Percentiles rank a stretch among this genome's conserved stretches.
Conservation (phyloP, 805 yeast species). For the Starmerella floricola region DNA sequence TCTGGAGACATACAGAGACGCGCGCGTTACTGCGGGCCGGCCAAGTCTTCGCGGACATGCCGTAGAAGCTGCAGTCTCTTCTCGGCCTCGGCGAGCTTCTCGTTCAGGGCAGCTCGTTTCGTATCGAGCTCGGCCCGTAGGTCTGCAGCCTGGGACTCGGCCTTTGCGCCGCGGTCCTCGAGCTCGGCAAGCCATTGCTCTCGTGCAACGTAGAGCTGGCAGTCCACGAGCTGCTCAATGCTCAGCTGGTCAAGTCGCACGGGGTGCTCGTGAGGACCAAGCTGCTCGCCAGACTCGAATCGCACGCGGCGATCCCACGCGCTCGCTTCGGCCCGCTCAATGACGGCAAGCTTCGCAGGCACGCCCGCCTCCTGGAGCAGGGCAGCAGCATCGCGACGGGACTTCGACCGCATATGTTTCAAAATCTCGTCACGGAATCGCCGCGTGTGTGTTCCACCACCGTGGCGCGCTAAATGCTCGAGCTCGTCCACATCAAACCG, state of each 20-base stretch:
- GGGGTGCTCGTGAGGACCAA: slow-evolving; percentile 7
- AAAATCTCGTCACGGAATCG: slow-evolving; percentile 1
- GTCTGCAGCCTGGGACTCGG: not conserved
- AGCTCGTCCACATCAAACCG: slow-evolving; percentile 1
- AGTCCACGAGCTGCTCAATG: slow-evolving; percentile 8
- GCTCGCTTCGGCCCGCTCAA: slow-evolving; percentile 5
- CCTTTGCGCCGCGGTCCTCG: not conserved
- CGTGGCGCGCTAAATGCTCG: slow-evolving; percentile 2
- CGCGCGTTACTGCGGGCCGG: too few species aligned
- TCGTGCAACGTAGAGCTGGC: slow-evolving; percentile 8
- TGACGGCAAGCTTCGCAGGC: slow-evolving; percentile 3
- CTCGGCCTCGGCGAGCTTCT: not conserved
- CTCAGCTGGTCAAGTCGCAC: slow-evolving; percentile 4
- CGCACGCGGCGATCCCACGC: slow-evolving; percentile 6
- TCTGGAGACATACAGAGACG: too few species aligned
- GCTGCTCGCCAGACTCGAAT: not conserved
- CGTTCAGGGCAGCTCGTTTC: not conserved
- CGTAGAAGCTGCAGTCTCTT: not conserved
- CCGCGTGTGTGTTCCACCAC: not conserved
- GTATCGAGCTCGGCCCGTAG: not conserved
- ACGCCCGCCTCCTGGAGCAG: slow-evolving; percentile 1
- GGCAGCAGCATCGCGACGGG: not conserved
- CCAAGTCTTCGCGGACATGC: not conserved
- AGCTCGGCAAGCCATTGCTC: slow-evolving; percentile 10
- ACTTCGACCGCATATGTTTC: not conserved